These are phyloP conservation scores for Pestalotiopsis fici DNA, from an alignment of 2,329 filamentous ascomycete species.

Conservation along the genomic window DNA sequence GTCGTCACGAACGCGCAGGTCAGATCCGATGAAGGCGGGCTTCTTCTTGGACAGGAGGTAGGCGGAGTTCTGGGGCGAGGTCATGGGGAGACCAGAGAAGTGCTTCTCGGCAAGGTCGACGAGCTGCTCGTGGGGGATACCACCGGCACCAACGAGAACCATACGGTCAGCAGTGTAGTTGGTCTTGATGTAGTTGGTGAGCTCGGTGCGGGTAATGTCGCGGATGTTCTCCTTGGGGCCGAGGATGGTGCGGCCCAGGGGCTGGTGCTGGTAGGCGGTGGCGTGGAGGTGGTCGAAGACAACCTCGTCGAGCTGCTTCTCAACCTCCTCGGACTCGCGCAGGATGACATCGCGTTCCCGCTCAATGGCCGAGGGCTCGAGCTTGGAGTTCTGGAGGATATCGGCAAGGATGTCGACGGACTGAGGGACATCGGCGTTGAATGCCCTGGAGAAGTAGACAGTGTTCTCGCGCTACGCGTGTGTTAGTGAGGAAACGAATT, in stretches of 20 bases:
- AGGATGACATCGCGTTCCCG: slow-evolving; percentile 98
- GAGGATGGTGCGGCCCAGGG: slow-evolving; percentile 95
- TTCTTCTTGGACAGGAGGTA: slow-evolving; percentile 79
- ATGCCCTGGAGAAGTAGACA: slow-evolving; percentile 99
- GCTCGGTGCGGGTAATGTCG: slow-evolving; percentile 88
- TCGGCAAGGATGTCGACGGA: slow-evolving; percentile 98
- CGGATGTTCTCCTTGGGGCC: slow-evolving; percentile 98
- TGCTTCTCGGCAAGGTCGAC: slow-evolving; percentile 96
- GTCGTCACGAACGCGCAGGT: slow-evolving; percentile 94
- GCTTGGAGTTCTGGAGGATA: slow-evolving; percentile 99
- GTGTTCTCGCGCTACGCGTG: slow-evolving; percentile 86
- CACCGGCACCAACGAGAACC: slow-evolving; percentile 95
- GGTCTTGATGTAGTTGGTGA: slow-evolving; percentile 96
- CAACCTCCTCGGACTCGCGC: slow-evolving; percentile 97
- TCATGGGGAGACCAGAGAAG: slow-evolving; percentile 78
- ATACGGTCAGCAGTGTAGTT: slow-evolving; percentile 99
- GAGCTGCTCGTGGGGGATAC: slow-evolving; percentile 89
- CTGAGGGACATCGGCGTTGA: slow-evolving; percentile 96
- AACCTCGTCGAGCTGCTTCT: slow-evolving; percentile 99
- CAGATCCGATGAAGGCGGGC: slow-evolving; percentile 95
- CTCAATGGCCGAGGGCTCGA: slow-evolving; percentile 90
- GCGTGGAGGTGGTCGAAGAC: slow-evolving; percentile 99
- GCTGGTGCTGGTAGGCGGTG: slow-evolving; percentile 95
- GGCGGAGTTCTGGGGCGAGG: slow-evolving; percentile 73
- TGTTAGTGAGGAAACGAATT: slow-evolving; percentile 11